A percentile compares a stretch with the other conserved stretches of the same genome.
phyloP scores from a whole-genome alignment of 768 basidiomycete genomes.

The Hortiboletus campestris region DNA sequence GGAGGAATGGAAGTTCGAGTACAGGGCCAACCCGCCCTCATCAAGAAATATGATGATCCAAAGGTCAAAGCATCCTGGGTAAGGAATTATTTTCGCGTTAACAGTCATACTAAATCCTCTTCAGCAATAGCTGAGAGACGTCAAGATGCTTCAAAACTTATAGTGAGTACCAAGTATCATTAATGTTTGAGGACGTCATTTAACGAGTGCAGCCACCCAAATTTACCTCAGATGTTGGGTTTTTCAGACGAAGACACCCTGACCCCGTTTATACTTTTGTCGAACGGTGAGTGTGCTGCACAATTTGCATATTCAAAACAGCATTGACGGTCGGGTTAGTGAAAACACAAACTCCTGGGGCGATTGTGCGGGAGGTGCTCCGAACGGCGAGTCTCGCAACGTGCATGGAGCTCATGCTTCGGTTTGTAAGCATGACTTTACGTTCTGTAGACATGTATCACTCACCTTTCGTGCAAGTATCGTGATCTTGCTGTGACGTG shows the following conservation, averaged over 20 bases:
- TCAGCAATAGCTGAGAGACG: slow-evolving; percentile 49
- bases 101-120: not conserved
- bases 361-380: slow-evolving; percentile 36
- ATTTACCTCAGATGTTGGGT: slow-evolving; percentile 52
- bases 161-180: slow-evolving; percentile 34
- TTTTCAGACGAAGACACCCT: slow-evolving; percentile 44
- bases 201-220: slow-evolving; percentile 41
- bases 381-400: slow-evolving; percentile 36
- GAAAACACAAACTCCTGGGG: slow-evolving; percentile 42
- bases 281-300: slow-evolving; percentile 36
- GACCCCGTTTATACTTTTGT: slow-evolving; percentile 52
- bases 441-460: not conserved
- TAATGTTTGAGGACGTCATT: not conserved
- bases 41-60: slow-evolving; percentile 45
- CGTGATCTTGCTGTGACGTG: slow-evolving; percentile 38
- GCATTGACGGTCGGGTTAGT: slow-evolving; percentile 28
- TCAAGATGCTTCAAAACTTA: slow-evolving; percentile 49
- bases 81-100: slow-evolving; percentile 1
- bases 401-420: slow-evolving; percentile 36
- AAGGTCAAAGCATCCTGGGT: slow-evolving; percentile 34
- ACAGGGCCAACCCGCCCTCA: slow-evolving; percentile 38
- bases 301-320: not conserved
- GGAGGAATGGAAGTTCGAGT: slow-evolving; percentile 41
- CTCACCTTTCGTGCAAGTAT: slow-evolving; percentile 32
- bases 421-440: slow-evolving; percentile 28